A percentile compares a stretch with the other conserved stretches of the same genome.
These are phyloP conservation scores for Grosmannia serpens DNA, from an alignment of 2,329 filamentous ascomycete species.

Conservation along the genomic window DNA sequence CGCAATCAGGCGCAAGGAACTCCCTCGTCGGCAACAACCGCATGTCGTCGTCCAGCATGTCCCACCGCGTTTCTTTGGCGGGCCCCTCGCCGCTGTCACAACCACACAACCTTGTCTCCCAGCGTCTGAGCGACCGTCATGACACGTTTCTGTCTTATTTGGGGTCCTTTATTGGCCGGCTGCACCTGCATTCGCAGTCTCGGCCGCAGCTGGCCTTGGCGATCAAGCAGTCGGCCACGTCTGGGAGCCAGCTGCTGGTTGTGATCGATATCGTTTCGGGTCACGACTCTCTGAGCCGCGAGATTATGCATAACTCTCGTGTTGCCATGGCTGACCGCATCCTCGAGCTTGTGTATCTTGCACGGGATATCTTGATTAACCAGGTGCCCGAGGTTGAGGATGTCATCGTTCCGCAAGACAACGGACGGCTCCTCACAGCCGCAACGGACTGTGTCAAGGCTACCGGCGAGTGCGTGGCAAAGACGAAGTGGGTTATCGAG, in stretches of 20 bases:
- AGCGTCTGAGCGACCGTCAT: constrained; percentile 67
- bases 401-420: constrained; percentile 70
- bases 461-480: constrained; percentile 82
- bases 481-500: constrained; percentile 76
- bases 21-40: constrained; percentile 23
- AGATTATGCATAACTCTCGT: constrained; percentile 56
- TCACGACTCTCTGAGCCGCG: constrained; percentile 58
- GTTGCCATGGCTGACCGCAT: constrained; percentile 70
- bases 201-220: constrained; percentile 71
- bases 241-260: constrained; percentile 66
- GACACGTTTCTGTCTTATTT: constrained; percentile 84
- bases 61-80: constrained; percentile 70
- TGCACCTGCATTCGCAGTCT: constrained; percentile 87
- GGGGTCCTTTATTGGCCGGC: constrained; percentile 79
- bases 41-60: constrained; percentile 42
- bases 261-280: constrained; percentile 75
- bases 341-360: constrained; percentile 67
- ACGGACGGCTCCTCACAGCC: constrained; percentile 60
- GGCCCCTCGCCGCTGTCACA: constrained; percentile 51
- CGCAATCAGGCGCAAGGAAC: constrained; percentile 25
- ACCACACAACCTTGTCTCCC: constrained; percentile 68
- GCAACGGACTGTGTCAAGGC: constrained; percentile 82
- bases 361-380: constrained; percentile 64
- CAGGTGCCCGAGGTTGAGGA: constrained; percentile 61
- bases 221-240: constrained; percentile 71